Evolutionary conservation across 148 eudicot species (phyloP).

Genomic region (Fallopia convolvulus): DNA sequence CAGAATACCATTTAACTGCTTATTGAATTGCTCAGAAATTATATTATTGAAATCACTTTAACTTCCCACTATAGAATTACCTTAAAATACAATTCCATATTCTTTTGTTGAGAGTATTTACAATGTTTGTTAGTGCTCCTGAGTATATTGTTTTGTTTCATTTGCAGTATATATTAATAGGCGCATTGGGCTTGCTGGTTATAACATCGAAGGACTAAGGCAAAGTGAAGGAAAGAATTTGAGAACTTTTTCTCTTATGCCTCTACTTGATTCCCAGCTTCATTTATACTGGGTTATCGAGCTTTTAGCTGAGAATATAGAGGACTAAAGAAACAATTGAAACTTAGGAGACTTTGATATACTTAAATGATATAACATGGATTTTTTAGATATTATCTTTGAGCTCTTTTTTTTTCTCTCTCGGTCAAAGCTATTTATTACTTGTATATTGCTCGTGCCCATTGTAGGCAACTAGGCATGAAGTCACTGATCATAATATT

Average conservation of each 20-base stretch:
- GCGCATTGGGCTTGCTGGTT: constrained; percentile 46
- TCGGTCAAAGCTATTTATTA: neutral
- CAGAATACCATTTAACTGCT: neutral
- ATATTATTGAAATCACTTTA: no score
- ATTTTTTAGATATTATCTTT: neutral
- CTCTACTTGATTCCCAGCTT: neutral
- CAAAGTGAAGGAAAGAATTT: neutral
- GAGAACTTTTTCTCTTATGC: neutral
- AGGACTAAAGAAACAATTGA: neutral
- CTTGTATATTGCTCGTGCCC: neutral
- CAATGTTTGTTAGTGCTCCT: neutral
- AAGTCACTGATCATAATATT: no score
- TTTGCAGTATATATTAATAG: constrained; percentile 52
- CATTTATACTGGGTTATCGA: neutral
- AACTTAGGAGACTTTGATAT: neutral
- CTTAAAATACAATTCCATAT: neutral
- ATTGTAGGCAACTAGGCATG: neutral
- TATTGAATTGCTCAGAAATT: neutral
- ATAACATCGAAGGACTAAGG: constrained; percentile 43
- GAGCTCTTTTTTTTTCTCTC: neutral
- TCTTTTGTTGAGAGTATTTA: neutral
- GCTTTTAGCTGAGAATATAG: neutral
- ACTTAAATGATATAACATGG: neutral
- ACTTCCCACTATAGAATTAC: neutral
- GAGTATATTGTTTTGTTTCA: neutral